phyloP scores from a whole-genome alignment of 768 basidiomycete genomes.

The Tylopilus balloui region DNA sequence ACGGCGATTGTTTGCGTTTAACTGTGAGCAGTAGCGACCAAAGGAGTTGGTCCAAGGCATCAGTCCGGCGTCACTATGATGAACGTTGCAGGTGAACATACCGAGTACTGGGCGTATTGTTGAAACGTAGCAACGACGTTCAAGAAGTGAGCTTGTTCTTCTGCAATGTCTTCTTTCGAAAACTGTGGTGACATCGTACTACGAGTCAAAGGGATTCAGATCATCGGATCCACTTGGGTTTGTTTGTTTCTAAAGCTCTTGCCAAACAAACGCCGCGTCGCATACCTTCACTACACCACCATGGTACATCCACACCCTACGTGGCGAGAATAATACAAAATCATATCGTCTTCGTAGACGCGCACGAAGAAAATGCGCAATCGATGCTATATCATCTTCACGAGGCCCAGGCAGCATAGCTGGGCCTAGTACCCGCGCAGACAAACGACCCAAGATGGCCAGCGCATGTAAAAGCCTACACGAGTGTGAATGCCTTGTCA shows the following conservation, averaged over 20 bases:
- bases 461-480: slow-evolving; percentile 85
- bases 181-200: slow-evolving; percentile 25
- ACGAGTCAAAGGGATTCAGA: too few relatives aligned
- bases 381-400: slow-evolving; percentile 94
- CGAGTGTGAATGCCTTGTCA: slow-evolving; percentile 39
- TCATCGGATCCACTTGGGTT: slow-evolving; percentile 17
- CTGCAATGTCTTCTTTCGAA: slow-evolving; percentile 35
- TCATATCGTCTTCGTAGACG: slow-evolving; percentile 47
- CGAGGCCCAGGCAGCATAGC: slow-evolving; percentile 93
- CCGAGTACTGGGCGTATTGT: slow-evolving; percentile 69
- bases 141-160: slow-evolving; percentile 69
- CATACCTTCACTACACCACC: not conserved
- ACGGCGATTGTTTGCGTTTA: slow-evolving; percentile 59
- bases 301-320: slow-evolving; percentile 13
- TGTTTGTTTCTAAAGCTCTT: slow-evolving; percentile 26
- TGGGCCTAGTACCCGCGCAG: slow-evolving; percentile 84
- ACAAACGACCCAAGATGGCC: slow-evolving; percentile 90
- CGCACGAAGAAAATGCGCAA: slow-evolving; percentile 97
- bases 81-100: slow-evolving; percentile 8
- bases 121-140: slow-evolving; percentile 73
- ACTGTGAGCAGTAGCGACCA: slow-evolving; percentile 29
- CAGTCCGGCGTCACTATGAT: not conserved
- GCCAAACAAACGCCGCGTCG: slow-evolving; percentile 19
- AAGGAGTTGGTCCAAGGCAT: too few relatives aligned
- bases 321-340: too few relatives aligned